Evolutionary conservation across 257 asterid genomes (phyloP), one percentile per base, ranked within the genome.

Genomic region (Craterostigma plantagineum): DNA sequence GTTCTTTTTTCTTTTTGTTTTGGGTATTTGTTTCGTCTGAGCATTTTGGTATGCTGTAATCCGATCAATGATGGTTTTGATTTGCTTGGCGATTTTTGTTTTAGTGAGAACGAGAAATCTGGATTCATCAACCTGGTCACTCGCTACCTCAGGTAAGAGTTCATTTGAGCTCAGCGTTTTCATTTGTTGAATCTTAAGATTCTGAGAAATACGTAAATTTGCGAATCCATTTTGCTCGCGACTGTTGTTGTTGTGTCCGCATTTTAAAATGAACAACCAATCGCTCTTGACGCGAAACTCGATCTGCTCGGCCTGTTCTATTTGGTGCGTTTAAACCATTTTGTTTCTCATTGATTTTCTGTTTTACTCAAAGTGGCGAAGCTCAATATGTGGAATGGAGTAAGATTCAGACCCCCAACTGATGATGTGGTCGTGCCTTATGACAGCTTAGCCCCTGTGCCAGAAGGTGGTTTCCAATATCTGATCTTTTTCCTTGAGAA

Each of bases 101-200:
- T 39, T 73, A 86, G 97, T 66, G 90, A 76, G 11, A 79, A 82
- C 48, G 95, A 86, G 82, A 81, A 82, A 68, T 65, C 81, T 56
- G 91, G 81, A 73, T 77, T 73, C 62, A 62, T 77, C 71, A 65
- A 65, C 47, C 76, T 77, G 57, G 84, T 77, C 34, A 8, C 82
- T 45, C 97, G 97, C 70, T 82, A 76, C 47, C 84, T 86, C 54
- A 86, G 97, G 97, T 86, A 62, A 7, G 46, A 13, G 3, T 15
- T 33, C 52, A 16, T 34, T 15, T 23, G 14, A 16, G n/a, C n/a
- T n/a, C n/a, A n/a, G n/a, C n/a, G n/a, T n/a, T n/a, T n/a, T n/a
- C n/a, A n/a, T n/a, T n/a, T n/a, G n/a, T n/a, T n/a, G n/a, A n/a
- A n/a, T n/a, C n/a, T n/a, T n/a, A n/a, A n/a, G n/a, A n/a, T n/a